Percentiles rank a stretch among this genome's conserved stretches.
These are phyloP conservation scores for Ganoderma leucocontextum DNA, from an alignment of 1,284 basidiomycete genomes.

Conservation along the genomic window DNA sequence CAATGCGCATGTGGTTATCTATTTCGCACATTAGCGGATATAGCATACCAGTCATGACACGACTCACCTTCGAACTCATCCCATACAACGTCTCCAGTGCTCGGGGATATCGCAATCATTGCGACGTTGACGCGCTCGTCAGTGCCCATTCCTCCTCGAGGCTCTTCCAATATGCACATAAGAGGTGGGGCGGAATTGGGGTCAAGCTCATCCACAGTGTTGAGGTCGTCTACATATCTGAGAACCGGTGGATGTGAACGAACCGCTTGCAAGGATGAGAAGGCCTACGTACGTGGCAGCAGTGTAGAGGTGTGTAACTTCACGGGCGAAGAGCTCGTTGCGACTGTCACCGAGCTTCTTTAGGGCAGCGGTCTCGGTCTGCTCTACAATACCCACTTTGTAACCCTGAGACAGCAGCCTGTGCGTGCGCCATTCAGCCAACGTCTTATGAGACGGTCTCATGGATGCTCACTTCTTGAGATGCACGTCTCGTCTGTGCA, in stretches of 20 bases:
- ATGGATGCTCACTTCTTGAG: constrained; percentile 76
- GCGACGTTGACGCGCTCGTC: constrained; percentile 74
- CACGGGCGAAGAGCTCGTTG: constrained; percentile 84
- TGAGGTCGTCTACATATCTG: constrained; percentile 80
- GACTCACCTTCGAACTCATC: constrained; percentile 85
- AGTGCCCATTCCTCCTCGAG: constrained; percentile 55
- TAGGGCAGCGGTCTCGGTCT: constrained; percentile 93
- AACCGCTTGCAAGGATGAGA: background rate
- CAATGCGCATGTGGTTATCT: constrained; percentile 87
- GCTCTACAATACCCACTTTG: constrained; percentile 92
- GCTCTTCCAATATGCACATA: constrained; percentile 79
- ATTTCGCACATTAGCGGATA: constrained; percentile 13
- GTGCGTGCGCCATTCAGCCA: background rate
- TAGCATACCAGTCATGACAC: background rate
- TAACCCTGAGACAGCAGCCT: constrained; percentile 88
- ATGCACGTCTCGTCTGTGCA: constrained; percentile 85
- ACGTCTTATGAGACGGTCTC: background rate
- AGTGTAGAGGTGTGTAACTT: constrained; percentile 86
- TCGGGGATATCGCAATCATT: constrained; percentile 84
- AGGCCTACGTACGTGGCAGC: constrained; percentile 78
- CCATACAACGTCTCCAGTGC: constrained; percentile 92
- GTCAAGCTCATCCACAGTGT: constrained; percentile 72
- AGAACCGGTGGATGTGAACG: background rate
- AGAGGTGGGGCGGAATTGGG: constrained; percentile 64
- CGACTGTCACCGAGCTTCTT: constrained; percentile 91